Conservation (phyloP, 352 stramenopile genomes). For the Globisporangium uncinulatum region DNA sequence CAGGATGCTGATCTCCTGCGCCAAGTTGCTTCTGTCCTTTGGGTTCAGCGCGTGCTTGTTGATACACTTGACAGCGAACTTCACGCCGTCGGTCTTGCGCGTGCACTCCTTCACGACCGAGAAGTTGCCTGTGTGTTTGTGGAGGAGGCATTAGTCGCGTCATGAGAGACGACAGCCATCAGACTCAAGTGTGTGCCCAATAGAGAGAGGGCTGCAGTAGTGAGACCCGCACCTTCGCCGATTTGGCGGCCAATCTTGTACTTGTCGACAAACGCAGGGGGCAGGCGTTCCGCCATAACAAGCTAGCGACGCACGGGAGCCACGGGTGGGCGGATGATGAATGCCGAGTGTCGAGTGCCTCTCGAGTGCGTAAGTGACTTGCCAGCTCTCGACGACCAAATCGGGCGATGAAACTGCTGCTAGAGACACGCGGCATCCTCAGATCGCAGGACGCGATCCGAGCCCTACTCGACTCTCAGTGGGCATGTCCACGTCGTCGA, state of each 20-base stretch:
- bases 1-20: slow-evolving; percentile 82
- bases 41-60: slow-evolving; percentile 75
- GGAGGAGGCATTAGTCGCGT: neutral
- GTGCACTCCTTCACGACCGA: slow-evolving; percentile 77
- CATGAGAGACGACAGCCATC: no score
- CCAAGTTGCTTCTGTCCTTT: slow-evolving; percentile 74
- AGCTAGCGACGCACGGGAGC: slow-evolving; percentile 1
- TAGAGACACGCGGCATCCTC: no score
- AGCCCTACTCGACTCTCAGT: no score
- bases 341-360: neutral
- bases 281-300: slow-evolving; percentile 51
- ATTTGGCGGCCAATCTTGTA: slow-evolving; percentile 77
- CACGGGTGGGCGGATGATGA: neutral
- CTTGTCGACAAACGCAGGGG: slow-evolving; percentile 55
- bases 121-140: slow-evolving; percentile 59
- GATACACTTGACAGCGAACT: slow-evolving; percentile 81
- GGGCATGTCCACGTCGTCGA: no score
- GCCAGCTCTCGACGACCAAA: no score
- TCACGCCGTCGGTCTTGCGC: slow-evolving; percentile 36
- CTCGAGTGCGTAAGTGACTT: no score
- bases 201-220: neutral
- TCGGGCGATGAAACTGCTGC: no score
- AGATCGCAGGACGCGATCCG: no score
- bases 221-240: slow-evolving; percentile 38
- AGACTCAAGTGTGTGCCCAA: neutral